A percentile compares a stretch with the other conserved stretches of the same genome.
phyloP scores from a whole-genome alignment of 768 basidiomycete species.

The Gymnopilus junonius region DNA sequence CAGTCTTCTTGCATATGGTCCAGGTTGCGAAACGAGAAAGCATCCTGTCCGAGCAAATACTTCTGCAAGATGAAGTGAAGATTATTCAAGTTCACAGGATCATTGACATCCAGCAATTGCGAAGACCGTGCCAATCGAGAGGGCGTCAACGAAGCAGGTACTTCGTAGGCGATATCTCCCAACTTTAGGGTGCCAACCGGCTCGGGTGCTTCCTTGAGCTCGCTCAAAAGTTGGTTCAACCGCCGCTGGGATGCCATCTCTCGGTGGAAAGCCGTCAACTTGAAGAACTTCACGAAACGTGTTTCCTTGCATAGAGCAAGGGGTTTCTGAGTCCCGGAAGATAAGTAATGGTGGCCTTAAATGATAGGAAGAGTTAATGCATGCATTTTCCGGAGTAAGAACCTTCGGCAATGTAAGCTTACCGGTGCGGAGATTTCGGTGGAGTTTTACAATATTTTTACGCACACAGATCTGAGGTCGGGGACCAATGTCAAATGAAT shows the following conservation, averaged over 20 bases:
- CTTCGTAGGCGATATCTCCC: constrained; percentile 59
- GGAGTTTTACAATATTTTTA: not conserved
- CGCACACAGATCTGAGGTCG: not conserved
- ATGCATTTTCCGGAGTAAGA: constrained; percentile 23
- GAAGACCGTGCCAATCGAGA: constrained; percentile 50
- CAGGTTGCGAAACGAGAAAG: constrained; percentile 71
- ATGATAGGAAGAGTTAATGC: constrained; percentile 6
- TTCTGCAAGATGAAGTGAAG: constrained; percentile 72
- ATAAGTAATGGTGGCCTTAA: constrained; percentile 13
- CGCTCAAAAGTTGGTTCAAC: constrained; percentile 50
- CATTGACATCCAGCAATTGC: constrained; percentile 52
- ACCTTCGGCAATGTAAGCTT: constrained; percentile 15
- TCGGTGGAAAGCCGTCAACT: not conserved
- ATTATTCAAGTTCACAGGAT: constrained; percentile 58
- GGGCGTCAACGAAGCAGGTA: constrained; percentile 51
- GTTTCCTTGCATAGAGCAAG: not conserved
- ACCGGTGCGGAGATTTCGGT: constrained; percentile 10
- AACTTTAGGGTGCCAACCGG: constrained; percentile 60
- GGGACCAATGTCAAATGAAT: too few species aligned
- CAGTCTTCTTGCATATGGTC: constrained; percentile 65
- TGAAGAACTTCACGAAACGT: not conserved
- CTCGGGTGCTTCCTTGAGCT: constrained; percentile 42
- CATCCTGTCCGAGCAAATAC: constrained; percentile 67
- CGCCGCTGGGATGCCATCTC: constrained; percentile 48
- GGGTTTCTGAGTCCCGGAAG: constrained; percentile 7